A percentile compares a stretch with the other conserved stretches of the same genome.
Conservation (phyloP, 2,329 filamentous ascomycete genomes). For the Penicillium griseofulvum region DNA sequence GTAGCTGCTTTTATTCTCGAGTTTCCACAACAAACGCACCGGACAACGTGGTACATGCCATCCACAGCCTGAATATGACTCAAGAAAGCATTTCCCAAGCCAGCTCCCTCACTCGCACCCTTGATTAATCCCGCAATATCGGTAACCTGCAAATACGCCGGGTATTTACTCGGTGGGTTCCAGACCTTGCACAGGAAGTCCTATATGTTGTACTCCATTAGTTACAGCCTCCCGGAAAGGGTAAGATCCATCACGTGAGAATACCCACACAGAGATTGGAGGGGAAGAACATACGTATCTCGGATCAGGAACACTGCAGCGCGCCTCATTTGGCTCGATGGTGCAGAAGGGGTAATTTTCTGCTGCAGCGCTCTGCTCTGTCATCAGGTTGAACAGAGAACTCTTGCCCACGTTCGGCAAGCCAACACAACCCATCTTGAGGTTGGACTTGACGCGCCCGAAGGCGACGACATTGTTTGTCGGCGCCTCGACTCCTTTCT, state of each 20-base stretch:
- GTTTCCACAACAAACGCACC: background rate
- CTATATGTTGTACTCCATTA: background rate
- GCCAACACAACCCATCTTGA: conserved; percentile 8
- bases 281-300: conserved; percentile 1
- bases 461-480: conserved; percentile 8
- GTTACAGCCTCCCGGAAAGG: background rate
- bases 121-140: conserved; percentile 6
- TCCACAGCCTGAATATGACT: conserved; percentile 7
- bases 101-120: conserved; percentile 1
- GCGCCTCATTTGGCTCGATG: conserved; percentile 8
- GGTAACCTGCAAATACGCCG: conserved; percentile 7
- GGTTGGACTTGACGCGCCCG: conserved; percentile 3
- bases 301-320: conserved; percentile 3
- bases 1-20: background rate
- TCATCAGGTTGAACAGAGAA: conserved; percentile 6
- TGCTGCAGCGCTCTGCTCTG: conserved; percentile 3
- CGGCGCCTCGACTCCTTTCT: background rate
- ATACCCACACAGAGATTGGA: background rate
- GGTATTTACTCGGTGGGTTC: conserved; percentile 5
- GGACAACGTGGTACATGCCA: conserved; percentile 7
- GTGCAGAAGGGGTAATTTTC: conserved; percentile 8
- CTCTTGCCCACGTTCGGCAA: conserved; percentile 4
- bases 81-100: conserved; percentile 6
- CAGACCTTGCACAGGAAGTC: conserved; percentile 7
- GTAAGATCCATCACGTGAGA: background rate